phyloP scores from a whole-genome alignment of 2,329 filamentous ascomycete genomes.

The Coleophoma eucalyptorum region DNA sequence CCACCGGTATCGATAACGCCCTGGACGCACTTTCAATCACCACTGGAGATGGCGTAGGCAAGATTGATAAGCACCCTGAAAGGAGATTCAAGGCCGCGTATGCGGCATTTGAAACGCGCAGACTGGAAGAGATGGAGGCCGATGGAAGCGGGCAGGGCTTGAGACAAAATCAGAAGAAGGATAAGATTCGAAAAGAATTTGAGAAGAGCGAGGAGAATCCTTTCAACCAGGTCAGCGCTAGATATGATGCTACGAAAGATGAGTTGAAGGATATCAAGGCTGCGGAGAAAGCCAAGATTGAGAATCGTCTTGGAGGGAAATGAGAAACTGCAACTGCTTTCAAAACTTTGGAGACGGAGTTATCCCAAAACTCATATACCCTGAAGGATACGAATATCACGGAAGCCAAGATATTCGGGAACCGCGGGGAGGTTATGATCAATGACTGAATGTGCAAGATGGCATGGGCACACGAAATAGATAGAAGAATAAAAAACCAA shows the following conservation, averaged over 20 bases:
- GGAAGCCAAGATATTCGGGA: no score
- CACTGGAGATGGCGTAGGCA: constrained; percentile 48
- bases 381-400: no score
- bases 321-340: constrained; percentile 3
- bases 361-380: not conserved
- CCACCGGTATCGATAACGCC: constrained; percentile 88
- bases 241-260: constrained; percentile 74
- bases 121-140: constrained; percentile 79
- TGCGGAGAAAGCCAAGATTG: constrained; percentile 69
- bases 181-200: constrained; percentile 86
- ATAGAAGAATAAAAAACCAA: no score
- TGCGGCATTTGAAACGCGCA: constrained; percentile 74
- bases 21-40: constrained; percentile 78
- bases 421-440: no score
- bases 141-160: constrained; percentile 72
- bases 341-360: not conserved
- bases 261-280: constrained; percentile 66
- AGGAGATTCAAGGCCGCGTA: constrained; percentile 83
- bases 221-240: constrained; percentile 78
- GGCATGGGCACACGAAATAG: no score
- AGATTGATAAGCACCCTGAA: constrained; percentile 88
- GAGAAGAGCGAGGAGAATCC: constrained; percentile 93
- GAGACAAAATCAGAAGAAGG: constrained; percentile 78
- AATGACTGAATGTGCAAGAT: no score
- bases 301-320: constrained; percentile 56